These are phyloP conservation scores for Pulveroboletus sp. DNA, from an alignment of 768 basidiomycete genomes.

Conservation along the genomic window DNA sequence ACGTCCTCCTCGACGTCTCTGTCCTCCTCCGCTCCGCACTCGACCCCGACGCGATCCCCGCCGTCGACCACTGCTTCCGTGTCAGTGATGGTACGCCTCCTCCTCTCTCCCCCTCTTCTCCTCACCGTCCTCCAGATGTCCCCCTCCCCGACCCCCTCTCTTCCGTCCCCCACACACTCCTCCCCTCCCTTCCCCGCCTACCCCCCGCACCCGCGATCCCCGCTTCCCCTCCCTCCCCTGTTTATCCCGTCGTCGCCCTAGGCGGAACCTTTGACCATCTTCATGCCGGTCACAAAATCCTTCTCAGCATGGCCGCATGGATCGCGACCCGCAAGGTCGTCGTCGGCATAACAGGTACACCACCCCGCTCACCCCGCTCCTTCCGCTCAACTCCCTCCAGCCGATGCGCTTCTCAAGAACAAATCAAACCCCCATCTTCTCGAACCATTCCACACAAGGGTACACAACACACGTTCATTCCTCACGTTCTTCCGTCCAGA, in stretches of 20 bases:
- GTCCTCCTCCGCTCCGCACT: constrained; percentile 67
- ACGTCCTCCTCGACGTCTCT: constrained; percentile 73
- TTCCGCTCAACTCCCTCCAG: constrained; percentile 36
- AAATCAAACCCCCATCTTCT: constrained; percentile 72
- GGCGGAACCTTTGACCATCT: constrained; percentile 99
- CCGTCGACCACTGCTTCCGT: constrained; percentile 40
- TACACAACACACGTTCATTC: constrained; percentile 60
- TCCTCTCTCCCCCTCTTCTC: constrained; percentile 1
- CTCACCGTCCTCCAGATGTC: constrained; percentile 26
- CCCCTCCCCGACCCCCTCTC: constrained; percentile 44
- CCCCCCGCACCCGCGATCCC: neutral
- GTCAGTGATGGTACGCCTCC: constrained; percentile 43
- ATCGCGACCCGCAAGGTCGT: constrained; percentile 79
- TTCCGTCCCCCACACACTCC: constrained; percentile 31
- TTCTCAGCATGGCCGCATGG: constrained; percentile 89
- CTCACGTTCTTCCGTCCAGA: constrained; percentile 66
- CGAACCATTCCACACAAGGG: constrained; percentile 59
- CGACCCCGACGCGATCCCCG: constrained; percentile 39
- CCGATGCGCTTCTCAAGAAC: constrained; percentile 63
- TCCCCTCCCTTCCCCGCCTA: constrained; percentile 8
- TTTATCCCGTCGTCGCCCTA: constrained; percentile 71
- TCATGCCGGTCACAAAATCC: constrained; percentile 95
- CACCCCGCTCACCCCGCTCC: constrained; percentile 3
- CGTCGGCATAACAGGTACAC: constrained; percentile 81
- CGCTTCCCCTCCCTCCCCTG: constrained; percentile 8